Base-by-base conservation (phyloP, 176 grass and related monocot species). In the Rhynchospora pubera region DNA sequence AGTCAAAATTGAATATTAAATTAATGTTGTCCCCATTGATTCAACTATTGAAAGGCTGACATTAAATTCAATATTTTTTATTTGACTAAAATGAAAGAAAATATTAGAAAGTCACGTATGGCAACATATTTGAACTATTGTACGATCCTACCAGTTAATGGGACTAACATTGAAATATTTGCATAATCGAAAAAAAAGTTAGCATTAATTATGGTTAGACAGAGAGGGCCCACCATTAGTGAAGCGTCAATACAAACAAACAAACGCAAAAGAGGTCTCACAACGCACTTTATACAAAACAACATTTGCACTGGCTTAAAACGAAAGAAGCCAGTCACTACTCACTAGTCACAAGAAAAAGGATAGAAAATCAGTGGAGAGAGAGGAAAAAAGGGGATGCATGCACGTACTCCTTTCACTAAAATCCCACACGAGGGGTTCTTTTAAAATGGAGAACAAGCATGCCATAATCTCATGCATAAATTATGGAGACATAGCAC, bases 281-380 rank as follows among this genome's bases (percentile, higher is more conserved):
- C 14, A 82, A 82, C 8, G 62, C 58, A 62, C 12, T 82, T 9
- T 65, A n/a, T 48, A 51, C 58, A 82, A 82, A 82, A 28, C 79
- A 48, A 82, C 79, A 66, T 82, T 52, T 82, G 79, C 79, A 82
- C 62, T 66, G 79, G 61, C 79, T 65, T 65, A 65, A 62, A 82
- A 52, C 21, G 79, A 82, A 82, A 82, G 79, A 82, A 82, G 79
- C 79, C 79, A 65, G 42, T 81, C 59, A 81, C 79, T 81, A 82
- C 22, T 65, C 79, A 81, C 42, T 65, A 51, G 21, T 26, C 69
- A 75, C 47, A n/a, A 74, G 21, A 73, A 73, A 50, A 73, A 50
- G 3, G 43, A 24, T 81, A 62, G 2, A 61, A 51, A 81, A 81
- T 48, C 65, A 65, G 62, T 64, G 57, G 79, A 15, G 58, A 48